These are phyloP conservation scores for Mrakiaceae sp. DNA, from an alignment of 1,284 basidiomycete genomes.

Conservation along the genomic window DNA sequence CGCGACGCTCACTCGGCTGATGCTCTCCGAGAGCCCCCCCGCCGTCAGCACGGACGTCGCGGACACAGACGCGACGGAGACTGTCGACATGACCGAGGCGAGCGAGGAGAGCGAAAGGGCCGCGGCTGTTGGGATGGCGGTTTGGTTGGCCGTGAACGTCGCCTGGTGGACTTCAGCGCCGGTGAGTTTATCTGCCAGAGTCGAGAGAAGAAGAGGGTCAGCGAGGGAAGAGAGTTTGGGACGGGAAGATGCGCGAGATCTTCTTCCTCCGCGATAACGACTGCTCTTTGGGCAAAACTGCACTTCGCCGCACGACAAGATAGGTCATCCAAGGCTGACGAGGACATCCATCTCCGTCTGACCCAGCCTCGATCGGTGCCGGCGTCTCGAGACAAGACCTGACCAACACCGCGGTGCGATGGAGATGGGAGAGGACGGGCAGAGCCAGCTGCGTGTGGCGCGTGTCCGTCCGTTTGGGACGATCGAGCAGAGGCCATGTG, in stretches of 20 bases:
- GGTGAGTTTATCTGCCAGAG: not conserved
- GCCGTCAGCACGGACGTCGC: constrained; percentile 3
- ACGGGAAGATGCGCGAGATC: too few relatives aligned
- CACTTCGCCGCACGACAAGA: not conserved
- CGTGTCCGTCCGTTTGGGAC: too few relatives aligned
- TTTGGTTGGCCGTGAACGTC: constrained; percentile 22
- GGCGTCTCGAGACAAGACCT: too few relatives aligned
- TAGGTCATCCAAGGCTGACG: too few relatives aligned
- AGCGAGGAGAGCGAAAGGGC: constrained; percentile 8
- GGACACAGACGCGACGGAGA: constrained; percentile 16
- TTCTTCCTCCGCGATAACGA: too few relatives aligned
- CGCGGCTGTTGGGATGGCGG: constrained; percentile 14
- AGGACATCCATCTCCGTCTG: too few relatives aligned
- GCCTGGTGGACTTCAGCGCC: constrained; percentile 23
- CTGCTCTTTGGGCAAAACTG: too few relatives aligned
- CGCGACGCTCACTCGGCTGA: not conserved
- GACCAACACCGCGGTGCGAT: too few relatives aligned
- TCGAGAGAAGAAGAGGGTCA: not conserved
- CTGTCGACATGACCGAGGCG: constrained; percentile 13
- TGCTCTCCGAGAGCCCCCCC: not conserved
- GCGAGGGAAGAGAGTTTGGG: not conserved
- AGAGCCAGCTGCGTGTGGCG: too few relatives aligned
- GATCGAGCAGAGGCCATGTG: too few relatives aligned
- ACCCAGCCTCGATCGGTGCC: too few relatives aligned
- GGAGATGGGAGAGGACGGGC: too few relatives aligned